Evolutionary conservation across 2,329 filamentous ascomycete genomes (phyloP), one percentile per base, ranked within the genome.

Genomic region (Talaromyces sp.): DNA sequence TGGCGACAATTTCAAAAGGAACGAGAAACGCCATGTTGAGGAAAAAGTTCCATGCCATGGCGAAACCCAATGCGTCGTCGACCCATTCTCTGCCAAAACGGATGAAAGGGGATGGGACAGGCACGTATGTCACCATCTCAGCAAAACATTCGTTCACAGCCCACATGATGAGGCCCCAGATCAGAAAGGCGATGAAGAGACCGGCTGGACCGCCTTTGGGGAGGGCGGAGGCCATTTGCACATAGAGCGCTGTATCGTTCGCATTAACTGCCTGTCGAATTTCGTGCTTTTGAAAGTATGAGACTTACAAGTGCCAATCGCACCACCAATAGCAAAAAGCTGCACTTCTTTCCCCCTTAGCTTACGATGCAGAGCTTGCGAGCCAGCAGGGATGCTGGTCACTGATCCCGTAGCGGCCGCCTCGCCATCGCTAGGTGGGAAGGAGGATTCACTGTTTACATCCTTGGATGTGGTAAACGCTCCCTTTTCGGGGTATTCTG

Each of bases 111-210:
- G 89, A 87, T 62, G 87, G 85, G 71, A 93, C 83, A 60, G 91
- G 92, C 37, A 95, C 77, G 90, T 90, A 95, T 61, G 91, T 86
- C 8, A 91, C 90, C 90, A 95, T 95, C 76, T 94, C 91, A 67
- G 91, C 91, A 3, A 95, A 50, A 9, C 62, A 64, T 10, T 64
- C 56, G 45, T 64, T 64, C 2, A 60, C 62, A 2, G 71, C 59
- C 65, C 76, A 66, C 67, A 77, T 67, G 41, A 78, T 69, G 9
- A 70, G 64, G 27, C 62, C 56, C 54, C 56, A 64, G 33, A 60
- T 64, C 1, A 64, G 35, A 19, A 59, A 79, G 6, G 76, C 77
- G 43, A 80, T 65, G 63, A 80, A 72, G 31, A 80, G 68, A 31
- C 74, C 75, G 10, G 68, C 76, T 1, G 78, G 77, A 9, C 78